phyloP scores from a whole-genome alignment of 225 moss, liverwort and hornwort species.

The Climacium dendroides region DNA sequence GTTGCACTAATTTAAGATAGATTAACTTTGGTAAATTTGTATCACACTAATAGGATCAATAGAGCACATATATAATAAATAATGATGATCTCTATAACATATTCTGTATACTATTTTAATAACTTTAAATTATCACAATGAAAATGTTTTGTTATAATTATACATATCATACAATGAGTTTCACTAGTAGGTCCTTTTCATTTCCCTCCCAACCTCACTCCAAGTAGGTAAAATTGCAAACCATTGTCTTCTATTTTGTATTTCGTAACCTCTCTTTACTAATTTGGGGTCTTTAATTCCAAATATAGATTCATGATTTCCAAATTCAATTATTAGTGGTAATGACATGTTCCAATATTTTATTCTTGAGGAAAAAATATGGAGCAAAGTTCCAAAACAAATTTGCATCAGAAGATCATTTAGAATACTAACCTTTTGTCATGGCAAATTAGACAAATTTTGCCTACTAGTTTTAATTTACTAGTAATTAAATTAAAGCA shows the following conservation, averaged over 20 bases:
- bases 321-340: background rate
- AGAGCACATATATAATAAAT: background rate
- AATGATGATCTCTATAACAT: too few species aligned
- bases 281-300: background rate
- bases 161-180: too few species aligned
- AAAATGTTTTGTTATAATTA: too few species aligned
- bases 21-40: background rate
- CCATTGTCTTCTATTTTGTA: background rate
- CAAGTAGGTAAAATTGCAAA: background rate
- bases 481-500: too few species aligned
- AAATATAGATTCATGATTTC: background rate
- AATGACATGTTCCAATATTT: background rate
- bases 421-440: background rate
- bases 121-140: too few species aligned
- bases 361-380: background rate
- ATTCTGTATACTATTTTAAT: too few species aligned
- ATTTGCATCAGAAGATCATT: fast-evolving
- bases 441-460: background rate
- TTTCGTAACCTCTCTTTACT: background rate
- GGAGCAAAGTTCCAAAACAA: background rate
- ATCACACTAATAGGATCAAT: background rate
- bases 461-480: background rate
- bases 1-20: background rate
- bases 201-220: background rate
- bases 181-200: background rate